Evolutionary conservation across 225 moss, liverwort and hornwort genomes (phyloP), one percentile per base, ranked within the genome.

Genomic region (Thuidium tamariscinum): DNA sequence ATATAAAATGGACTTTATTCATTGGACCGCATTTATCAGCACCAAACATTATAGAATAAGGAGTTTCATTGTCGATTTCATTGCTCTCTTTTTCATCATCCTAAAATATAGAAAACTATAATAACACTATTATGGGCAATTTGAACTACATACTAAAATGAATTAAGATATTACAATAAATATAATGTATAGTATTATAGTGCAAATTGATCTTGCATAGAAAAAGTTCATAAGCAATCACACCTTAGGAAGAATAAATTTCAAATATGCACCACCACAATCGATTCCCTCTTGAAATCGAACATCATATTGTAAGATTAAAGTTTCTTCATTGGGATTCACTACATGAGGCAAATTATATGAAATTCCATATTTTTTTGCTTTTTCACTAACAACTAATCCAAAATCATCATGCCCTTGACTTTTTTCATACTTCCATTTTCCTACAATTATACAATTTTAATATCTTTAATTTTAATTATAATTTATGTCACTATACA

Each of bases 61-160:
- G 76, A 15, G 76, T 55, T 36, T 54, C 16, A 25, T 55, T 76
- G 36, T 76, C 55, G 16, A 76, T 76, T 25, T 76, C 76, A 76
- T 76, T 55, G 16, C 36, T 76, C 6, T 55, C 54, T 54, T 76
- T 76, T 36, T 76, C 76, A 76, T 55, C 15, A 15, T 55, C 36
- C 76, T 76, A 55, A 76, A 55, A 54, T 1, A 54, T 54, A 15
- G 0, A 21, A 52, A n/a, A n/a, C 1, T 3, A n/a, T 2, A 22
- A 32, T 13, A 51, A 22, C 0, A 51, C 14, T 52, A 22, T 52
- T 34, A n/a, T 22, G 0, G 1, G 2, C 0, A 52, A 0, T 14
- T 52, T 51, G 14, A 74, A n/a, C 22, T 22, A 13, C 0, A 9
- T 9, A 74, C 8, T n/a, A 2, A 52, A 7, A 74, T 9, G 6